A percentile compares a stretch with the other conserved stretches of the same genome.
These are phyloP conservation scores for Waltergamsia citrina DNA, from an alignment of 2,329 filamentous ascomycete species.

Conservation along the genomic window DNA sequence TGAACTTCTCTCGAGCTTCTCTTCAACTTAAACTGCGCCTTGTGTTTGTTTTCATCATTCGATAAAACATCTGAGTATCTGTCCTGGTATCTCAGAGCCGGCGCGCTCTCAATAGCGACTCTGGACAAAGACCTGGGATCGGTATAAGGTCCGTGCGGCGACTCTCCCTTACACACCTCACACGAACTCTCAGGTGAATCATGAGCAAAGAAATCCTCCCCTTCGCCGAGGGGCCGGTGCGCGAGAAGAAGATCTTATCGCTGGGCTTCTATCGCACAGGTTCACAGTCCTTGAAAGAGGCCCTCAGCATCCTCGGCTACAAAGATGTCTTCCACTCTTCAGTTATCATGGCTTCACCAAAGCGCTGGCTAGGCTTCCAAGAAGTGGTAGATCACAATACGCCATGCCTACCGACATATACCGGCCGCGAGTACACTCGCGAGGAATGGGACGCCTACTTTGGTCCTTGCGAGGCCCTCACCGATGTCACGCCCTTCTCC, in stretches of 20 bases:
- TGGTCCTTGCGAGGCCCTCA: slow-evolving; percentile 9
- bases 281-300: slow-evolving; percentile 10
- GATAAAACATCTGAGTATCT: no score
- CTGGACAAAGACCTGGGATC: no score
- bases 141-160: no score
- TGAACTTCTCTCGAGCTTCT: no score
- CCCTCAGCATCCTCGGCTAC: slow-evolving; percentile 10
- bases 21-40: no score
- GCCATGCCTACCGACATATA: slow-evolving; percentile 5
- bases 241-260: slow-evolving; percentile 7
- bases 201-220: not conserved
- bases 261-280: slow-evolving; percentile 10
- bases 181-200: no score
- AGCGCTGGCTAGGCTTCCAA: slow-evolving; percentile 5
- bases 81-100: no score
- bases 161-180: no score
- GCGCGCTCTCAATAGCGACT: no score
- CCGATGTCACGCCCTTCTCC: slow-evolving; percentile 9
- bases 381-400: slow-evolving; percentile 7
- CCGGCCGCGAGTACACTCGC: slow-evolving; percentile 1
- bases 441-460: slow-evolving; percentile 3
- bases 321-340: slow-evolving; percentile 9
- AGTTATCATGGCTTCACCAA: slow-evolving; percentile 3
- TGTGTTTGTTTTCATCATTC: no score
- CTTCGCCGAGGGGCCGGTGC: slow-evolving; percentile 2